These are phyloP conservation scores for Pseudopithomyces maydicus DNA, from an alignment of 2,329 filamentous ascomycete species.

Conservation along the genomic window DNA sequence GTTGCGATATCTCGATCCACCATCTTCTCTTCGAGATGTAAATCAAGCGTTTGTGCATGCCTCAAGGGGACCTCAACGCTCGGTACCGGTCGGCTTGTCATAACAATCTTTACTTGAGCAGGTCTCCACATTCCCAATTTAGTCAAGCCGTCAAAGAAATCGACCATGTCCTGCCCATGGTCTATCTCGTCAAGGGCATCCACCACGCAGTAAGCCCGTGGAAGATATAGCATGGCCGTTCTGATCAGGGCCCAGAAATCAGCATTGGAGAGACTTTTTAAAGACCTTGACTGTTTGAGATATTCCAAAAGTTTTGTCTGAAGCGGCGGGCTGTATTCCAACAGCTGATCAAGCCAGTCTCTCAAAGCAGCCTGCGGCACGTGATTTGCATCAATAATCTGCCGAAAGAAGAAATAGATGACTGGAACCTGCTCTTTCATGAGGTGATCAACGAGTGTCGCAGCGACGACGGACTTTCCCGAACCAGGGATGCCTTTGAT, in stretches of 20 bases:
- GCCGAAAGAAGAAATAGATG: constrained; percentile 47
- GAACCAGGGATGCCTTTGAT: constrained; percentile 47
- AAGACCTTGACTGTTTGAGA: neutral
- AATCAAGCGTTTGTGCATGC: constrained; percentile 24
- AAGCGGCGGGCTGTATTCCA: constrained; percentile 31
- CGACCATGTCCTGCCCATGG: constrained; percentile 33
- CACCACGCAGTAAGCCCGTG: constrained; percentile 45
- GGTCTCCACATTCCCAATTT: constrained; percentile 40
- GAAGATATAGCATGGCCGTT: constrained; percentile 10
- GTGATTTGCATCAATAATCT: constrained; percentile 43
- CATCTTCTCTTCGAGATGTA: constrained; percentile 45
- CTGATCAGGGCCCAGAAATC: constrained; percentile 19
- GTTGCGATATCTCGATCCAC: constrained; percentile 50
- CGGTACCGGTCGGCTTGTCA: constrained; percentile 51
- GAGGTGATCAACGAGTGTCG: constrained; percentile 15
- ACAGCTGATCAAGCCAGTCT: constrained; percentile 42
- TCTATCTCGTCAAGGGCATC: constrained; percentile 58
- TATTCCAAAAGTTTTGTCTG: constrained; percentile 22
- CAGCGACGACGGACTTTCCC: constrained; percentile 45
- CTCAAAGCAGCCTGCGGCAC: constrained; percentile 29
- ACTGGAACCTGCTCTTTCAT: constrained; percentile 25
- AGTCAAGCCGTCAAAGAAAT: constrained; percentile 43
- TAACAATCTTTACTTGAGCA: constrained; percentile 46
- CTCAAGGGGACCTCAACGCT: constrained; percentile 40
- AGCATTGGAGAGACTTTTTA: constrained; percentile 13